Evolutionary conservation across 2,329 filamentous ascomycete species (phyloP).

Genomic region (Tolypocladium tropicale): DNA sequence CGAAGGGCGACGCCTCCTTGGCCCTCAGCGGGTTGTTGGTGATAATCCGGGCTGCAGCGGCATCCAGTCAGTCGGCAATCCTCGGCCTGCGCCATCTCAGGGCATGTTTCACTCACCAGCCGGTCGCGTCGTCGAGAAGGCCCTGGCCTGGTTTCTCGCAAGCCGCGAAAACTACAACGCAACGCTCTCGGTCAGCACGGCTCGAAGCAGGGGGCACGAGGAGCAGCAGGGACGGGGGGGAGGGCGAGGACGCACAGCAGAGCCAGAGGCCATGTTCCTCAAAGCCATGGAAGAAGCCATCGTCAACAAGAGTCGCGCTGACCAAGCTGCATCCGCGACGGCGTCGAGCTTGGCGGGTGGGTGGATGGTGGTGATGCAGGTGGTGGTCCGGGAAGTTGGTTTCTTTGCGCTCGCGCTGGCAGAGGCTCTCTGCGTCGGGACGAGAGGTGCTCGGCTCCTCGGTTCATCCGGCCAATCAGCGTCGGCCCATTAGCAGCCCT

Average conservation of each 20-base stretch:
- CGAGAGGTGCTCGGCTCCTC: conserved; percentile 17
- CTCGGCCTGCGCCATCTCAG: background rate
- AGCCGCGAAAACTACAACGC: conserved; percentile 49
- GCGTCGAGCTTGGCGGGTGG: conserved; percentile 1
- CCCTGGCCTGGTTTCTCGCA: conserved; percentile 55
- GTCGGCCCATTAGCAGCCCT: conserved; percentile 6
- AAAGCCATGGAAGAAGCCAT: conserved; percentile 57
- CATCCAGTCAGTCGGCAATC: background rate
- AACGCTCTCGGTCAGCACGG: conserved; percentile 8
- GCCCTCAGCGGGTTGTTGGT: conserved; percentile 78
- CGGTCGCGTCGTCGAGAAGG: conserved; percentile 80
- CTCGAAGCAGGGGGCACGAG: conserved; percentile 4
- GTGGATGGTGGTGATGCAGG: background rate
- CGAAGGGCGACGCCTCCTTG: conserved; percentile 81
- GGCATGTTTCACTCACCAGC: conserved; percentile 53
- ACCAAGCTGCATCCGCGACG: conserved; percentile 21
- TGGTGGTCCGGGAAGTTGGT: background rate
- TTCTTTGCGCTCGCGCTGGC: background rate
- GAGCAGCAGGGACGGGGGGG: conserved; percentile 2
- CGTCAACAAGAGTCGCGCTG: conserved; percentile 19
- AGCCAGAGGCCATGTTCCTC: conserved; percentile 47
- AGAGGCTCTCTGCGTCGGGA: background rate
- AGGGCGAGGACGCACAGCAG: conserved; percentile 38
- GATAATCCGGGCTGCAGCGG: conserved; percentile 63
- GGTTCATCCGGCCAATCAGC: conserved; percentile 24